Conservation (phyloP, 768 basidiomycete species). For the Suillus ampliporus region DNA sequence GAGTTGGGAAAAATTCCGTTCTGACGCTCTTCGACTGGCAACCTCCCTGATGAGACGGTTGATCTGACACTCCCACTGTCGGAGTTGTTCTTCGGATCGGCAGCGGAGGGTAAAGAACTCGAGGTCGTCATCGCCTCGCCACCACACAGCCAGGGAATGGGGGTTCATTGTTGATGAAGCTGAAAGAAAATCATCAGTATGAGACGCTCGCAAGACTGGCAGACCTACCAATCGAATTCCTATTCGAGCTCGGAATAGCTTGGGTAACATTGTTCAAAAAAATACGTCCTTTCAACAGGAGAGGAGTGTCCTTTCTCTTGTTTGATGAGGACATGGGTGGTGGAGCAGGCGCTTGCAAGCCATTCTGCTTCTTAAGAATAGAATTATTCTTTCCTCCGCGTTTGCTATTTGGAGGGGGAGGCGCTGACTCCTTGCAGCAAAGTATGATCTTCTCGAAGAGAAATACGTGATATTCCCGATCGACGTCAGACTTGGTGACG, state of each 20-base stretch:
- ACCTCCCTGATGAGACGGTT: slow-evolving; percentile 85
- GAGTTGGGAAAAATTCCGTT: slow-evolving; percentile 64
- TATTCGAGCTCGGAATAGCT: slow-evolving; percentile 66
- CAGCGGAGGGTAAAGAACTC: slow-evolving; percentile 96
- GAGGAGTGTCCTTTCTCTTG: slow-evolving; percentile 78
- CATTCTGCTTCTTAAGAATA: slow-evolving; percentile 82
- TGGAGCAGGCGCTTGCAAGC: slow-evolving; percentile 51
- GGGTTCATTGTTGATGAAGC: slow-evolving; percentile 58
- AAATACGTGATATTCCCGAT: slow-evolving; percentile 98
- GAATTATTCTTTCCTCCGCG: slow-evolving; percentile 86
- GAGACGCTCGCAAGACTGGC: neutral
- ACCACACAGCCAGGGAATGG: slow-evolving; percentile 89
- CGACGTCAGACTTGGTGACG: slow-evolving; percentile 95
- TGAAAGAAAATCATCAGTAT: slow-evolving; percentile 25
- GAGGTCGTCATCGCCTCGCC: slow-evolving; percentile 91
- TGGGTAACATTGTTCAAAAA: slow-evolving; percentile 96
- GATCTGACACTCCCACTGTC: slow-evolving; percentile 90
- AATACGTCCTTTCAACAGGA: slow-evolving; percentile 94
- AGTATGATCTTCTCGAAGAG: slow-evolving; percentile 98
- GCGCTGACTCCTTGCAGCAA: slow-evolving; percentile 92
- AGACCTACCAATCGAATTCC: slow-evolving; percentile 63
- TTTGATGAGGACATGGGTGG: slow-evolving; percentile 56
- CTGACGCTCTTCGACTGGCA: slow-evolving; percentile 70
- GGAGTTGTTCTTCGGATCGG: slow-evolving; percentile 88
- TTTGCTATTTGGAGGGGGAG: slow-evolving; percentile 60